Evolutionary conservation across 2,329 filamentous ascomycete genomes (phyloP), one percentile per base, ranked within the genome.

Genomic region (Colletotrichum aenigma): DNA sequence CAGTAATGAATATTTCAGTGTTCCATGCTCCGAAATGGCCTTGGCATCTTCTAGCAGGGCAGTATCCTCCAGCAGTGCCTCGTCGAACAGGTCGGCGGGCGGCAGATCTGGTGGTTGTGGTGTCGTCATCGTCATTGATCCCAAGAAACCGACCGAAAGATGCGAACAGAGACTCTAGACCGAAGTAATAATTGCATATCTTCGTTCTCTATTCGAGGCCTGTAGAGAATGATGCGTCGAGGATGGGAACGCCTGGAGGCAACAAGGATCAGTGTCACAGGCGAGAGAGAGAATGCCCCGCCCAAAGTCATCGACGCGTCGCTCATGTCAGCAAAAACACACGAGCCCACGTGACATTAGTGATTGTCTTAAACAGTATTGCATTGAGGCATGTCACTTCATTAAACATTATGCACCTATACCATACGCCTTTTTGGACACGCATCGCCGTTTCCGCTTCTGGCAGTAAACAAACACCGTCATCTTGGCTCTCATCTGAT

Each of bases 1-100:
- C 0, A 98, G 89, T 0, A 98, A 90, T 71, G 94, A 94, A 84
- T 98, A 98, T 81, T 98, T 98, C 71, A 98, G 89, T 6, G 94
- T 96, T 5, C 87, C 83, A 61, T 90, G 87, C 21, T 84, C 79
- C 6, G 70, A 24, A 1, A 43, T 28, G 7, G 67, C n/a, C 24
- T 69, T 48, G 28, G 10, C 32, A n/a, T 72, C 58, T 26, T 64
- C 3, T 26, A 2, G n/a, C 15, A 61, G 18, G 3, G 1, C 6
- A 0, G 30, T 1, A 21, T 8, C 30, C 16, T 24, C 58, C 5
- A 62, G 58, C 9, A 62, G 58, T 30, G 30, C 30, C 2, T 62
- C 18, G 30, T 43, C n/a, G 6, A 7, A 69, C 55, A 3, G 32
- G 12, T 60, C 74, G 48, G 74, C 75, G 12, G 15, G 18, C 21